Base-by-base conservation (phyloP, 257 asterid species). In the Salvia splendens region DNA sequence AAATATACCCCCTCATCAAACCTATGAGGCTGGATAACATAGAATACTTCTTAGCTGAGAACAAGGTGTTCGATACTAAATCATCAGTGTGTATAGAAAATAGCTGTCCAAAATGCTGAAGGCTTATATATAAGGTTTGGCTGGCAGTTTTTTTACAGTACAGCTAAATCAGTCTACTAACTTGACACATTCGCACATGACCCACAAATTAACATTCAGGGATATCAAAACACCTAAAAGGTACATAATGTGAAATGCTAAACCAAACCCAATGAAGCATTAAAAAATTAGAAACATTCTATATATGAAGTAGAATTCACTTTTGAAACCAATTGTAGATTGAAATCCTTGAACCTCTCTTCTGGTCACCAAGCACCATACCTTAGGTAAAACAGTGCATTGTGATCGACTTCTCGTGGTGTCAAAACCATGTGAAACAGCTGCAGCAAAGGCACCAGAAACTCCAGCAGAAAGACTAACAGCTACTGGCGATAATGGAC, bases 361-460 rank as follows among this genome's bases (percentile, higher is more conserved):
- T 59, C 65, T 45, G 15, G 64, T 40, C 65, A 20, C 24, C 24
- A 63, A 55, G 65, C 16, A 70, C 52, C 64, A 63, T 68, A 90
- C 97, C 96, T 94, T 94, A 59, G 97, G 95, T 59, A 91, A 72
- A 61, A 88, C 88, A 42, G 81, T 75, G 77, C 97, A 94, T 45
- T 94, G 95, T 32, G 97, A 77, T 33, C 99, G 92, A 72, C 78
- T 85, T 78, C 83, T 85, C 11, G 97, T 80, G 24, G 97, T 91
- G 80, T 94, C 97, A 75, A 94, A 94, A 76, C 88, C 64, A 86
- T 94, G 97, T 70, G 99, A 94, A 71, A 82, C 88, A 70, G 93
- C 99, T n/a, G 93, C 96, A 85, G 97, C 99, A 76, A 88, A 12
- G 61, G 93, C 83, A 64, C 97, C 99, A 61, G 99, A 91, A 79